A percentile compares a stretch with the other conserved stretches of the same genome.
Conservation (phyloP, 1,139 yeast genomes). For the Arxiozyma slooffiae region DNA sequence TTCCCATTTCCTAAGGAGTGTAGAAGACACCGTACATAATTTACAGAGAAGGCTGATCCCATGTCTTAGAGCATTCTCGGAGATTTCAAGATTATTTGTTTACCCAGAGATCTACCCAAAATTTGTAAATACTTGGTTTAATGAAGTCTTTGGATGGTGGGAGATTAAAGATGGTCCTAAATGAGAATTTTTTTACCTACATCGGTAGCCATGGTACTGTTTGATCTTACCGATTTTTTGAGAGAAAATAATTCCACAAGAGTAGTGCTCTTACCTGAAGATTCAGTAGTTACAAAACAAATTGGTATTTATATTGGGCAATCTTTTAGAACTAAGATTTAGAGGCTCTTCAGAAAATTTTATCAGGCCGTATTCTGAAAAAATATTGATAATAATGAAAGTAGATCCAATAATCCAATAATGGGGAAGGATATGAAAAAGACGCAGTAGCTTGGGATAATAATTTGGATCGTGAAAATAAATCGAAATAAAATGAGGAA, state of each 20-base stretch:
- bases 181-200: slow-evolving; percentile 35
- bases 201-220: slow-evolving; percentile 37
- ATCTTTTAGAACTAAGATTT: slow-evolving; percentile 30
- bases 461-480: background rate
- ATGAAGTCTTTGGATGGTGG: slow-evolving; percentile 50
- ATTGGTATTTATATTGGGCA: slow-evolving; percentile 45
- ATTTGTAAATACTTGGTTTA: slow-evolving; percentile 41
- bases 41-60: slow-evolving; percentile 27
- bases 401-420: background rate
- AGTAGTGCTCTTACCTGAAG: slow-evolving; percentile 49
- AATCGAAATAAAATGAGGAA: background rate
- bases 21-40: slow-evolving; percentile 19
- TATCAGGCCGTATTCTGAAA: background rate
- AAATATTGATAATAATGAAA: background rate
- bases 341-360: slow-evolving; percentile 9
- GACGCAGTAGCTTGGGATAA: background rate
- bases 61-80: slow-evolving; percentile 24
- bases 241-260: slow-evolving; percentile 34
- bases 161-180: slow-evolving; percentile 49
- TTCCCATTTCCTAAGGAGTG: slow-evolving; percentile 12
- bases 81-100: slow-evolving; percentile 31
- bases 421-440: background rate
- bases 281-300: slow-evolving; percentile 54
- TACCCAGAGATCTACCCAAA: slow-evolving; percentile 25
- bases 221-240: slow-evolving; percentile 33